Conservation (phyloP, 768 basidiomycete species). For the Rhizopogon vinicolor region DNA sequence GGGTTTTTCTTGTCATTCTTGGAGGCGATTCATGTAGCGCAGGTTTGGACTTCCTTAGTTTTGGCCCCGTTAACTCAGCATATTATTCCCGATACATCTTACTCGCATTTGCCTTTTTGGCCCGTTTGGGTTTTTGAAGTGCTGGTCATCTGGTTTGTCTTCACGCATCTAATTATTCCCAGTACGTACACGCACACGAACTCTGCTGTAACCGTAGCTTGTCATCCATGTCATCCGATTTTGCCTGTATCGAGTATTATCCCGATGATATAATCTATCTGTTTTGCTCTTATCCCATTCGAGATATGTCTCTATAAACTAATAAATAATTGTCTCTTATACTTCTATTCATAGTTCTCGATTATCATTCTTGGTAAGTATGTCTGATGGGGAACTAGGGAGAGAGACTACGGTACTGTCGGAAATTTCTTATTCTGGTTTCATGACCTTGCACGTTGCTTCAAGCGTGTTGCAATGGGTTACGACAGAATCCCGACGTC, state of each 20-base stretch:
- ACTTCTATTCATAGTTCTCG: no score
- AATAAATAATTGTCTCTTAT: no score
- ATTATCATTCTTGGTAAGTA: no score
- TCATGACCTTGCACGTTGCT: no score
- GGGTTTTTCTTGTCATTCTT: not conserved
- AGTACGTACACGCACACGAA: not conserved
- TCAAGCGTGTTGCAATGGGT: no score
- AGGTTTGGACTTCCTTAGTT: not conserved
- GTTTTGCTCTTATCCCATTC: not conserved
- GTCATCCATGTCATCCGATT: not conserved
- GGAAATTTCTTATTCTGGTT: no score
- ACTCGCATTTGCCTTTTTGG: not conserved
- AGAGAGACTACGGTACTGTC: no score
- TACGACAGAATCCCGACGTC: no score
- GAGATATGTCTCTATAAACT: no score
- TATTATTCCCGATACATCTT: not conserved
- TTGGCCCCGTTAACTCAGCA: not conserved
- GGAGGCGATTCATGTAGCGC: not conserved
- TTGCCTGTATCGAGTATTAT: slow-evolving; percentile 1
- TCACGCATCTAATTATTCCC: not conserved
- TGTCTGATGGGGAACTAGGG: no score
- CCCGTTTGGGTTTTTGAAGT: not conserved
- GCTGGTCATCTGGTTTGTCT: not conserved
- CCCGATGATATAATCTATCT: not conserved
- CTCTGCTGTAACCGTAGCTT: not conserved